Percentiles rank a stretch among this genome's conserved stretches.
phyloP scores from a whole-genome alignment of 148 eudicot genomes.

The Cornus florida region DNA sequence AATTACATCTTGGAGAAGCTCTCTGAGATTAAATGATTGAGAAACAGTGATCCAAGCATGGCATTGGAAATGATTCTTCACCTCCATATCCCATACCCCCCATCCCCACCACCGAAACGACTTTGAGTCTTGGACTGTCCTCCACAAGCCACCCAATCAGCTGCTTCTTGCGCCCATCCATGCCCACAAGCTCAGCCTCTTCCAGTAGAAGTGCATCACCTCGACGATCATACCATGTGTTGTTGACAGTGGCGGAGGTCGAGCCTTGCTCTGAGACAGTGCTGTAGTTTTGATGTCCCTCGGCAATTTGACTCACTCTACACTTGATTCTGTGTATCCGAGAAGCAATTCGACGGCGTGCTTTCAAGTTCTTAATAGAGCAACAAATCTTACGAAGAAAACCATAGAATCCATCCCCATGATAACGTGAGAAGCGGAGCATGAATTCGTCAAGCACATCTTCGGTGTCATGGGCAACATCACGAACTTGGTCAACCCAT shows the following conservation, averaged over 20 bases:
- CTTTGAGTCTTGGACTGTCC: neutral
- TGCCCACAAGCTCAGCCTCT: conserved; percentile 2
- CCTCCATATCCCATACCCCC: conserved; percentile 3
- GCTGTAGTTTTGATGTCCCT: neutral
- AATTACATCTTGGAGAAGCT: neutral
- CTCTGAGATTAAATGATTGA: no score
- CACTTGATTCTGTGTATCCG: neutral
- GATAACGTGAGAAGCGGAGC: neutral
- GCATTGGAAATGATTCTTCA: neutral
- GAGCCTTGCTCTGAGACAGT: neutral
- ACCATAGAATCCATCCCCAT: neutral
- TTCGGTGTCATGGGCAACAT: neutral
- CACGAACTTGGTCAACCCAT: conserved; percentile 10
- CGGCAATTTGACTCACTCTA: neutral
- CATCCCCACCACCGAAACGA: conserved; percentile 5
- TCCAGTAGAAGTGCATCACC: neutral
- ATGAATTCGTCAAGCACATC: neutral
- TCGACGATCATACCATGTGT: neutral
- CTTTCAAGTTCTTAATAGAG: neutral
- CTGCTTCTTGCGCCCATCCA: neutral
- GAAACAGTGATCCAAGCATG: no score
- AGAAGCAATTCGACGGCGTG: neutral
- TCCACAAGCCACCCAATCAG: neutral
- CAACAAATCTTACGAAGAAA: neutral
- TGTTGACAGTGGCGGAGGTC: neutral